Percentiles rank a stretch among this genome's conserved stretches.
Conservation (phyloP, 2,329 filamentous ascomycete species). For the Meredithiella fracta region DNA sequence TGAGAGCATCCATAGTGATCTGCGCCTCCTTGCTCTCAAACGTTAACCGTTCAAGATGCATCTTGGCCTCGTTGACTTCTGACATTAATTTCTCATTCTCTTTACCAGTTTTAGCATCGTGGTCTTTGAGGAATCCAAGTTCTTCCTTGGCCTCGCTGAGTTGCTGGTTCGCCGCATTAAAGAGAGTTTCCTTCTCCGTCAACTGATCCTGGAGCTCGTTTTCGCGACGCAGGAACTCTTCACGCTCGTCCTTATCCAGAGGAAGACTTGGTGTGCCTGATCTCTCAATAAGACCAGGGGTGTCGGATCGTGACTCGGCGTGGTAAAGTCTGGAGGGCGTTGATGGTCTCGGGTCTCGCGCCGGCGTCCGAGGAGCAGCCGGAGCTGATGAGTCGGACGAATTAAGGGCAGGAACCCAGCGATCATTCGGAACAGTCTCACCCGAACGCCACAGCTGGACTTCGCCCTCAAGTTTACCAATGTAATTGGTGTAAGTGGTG, state of each 20-base stretch:
- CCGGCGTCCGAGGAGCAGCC: constrained; percentile 23
- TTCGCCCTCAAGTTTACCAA: constrained; percentile 68
- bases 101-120: constrained; percentile 65
- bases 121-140: constrained; percentile 67
- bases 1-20: constrained; percentile 94
- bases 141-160: constrained; percentile 77
- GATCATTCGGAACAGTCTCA: constrained; percentile 75
- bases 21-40: constrained; percentile 94
- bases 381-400: constrained; percentile 20
- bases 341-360: constrained; percentile 33
- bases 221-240: constrained; percentile 86
- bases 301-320: constrained; percentile 44
- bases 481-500: constrained; percentile 75
- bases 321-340: constrained; percentile 25
- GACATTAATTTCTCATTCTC: constrained; percentile 76
- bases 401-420: constrained; percentile 51
- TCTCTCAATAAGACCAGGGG: constrained; percentile 55
- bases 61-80: constrained; percentile 83
- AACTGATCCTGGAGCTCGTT: constrained; percentile 96
- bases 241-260: constrained; percentile 88
- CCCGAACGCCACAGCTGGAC: constrained; percentile 76
- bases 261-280: constrained; percentile 74
- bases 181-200: constrained; percentile 74
- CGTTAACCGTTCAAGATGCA: constrained; percentile 88
- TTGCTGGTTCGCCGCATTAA: constrained; percentile 62